Base-by-base conservation (phyloP, 1,284 basidiomycete genomes). In the Hemileia vastatrix region DNA sequence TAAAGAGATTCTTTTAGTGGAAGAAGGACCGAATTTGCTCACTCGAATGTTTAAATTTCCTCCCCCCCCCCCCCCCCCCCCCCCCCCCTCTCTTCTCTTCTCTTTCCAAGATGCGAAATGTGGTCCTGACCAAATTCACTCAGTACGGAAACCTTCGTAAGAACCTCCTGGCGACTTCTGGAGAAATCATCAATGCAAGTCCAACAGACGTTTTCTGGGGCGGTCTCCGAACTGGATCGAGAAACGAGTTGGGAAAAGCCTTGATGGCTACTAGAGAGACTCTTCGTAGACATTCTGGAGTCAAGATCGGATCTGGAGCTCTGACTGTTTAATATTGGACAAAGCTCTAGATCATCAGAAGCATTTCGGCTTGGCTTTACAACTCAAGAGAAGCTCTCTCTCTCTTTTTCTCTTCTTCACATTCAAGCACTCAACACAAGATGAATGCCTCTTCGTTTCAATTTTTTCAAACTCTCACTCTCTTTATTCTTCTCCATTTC, bases 131-230 rank as follows among this genome's bases (percentile, higher is more conserved):
- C 33, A 72, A 72, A 57, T 72, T 72, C 23, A 63, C 57, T 31
- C 71, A 71, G 52, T 59, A 69, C 33, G 13, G 54, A 4, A 54
- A 44, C 1, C 43, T 71, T n/a, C 49, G 57, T 9, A 43, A 62
- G 5, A 61, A 65, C 13, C 62, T 72, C 18, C 63, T 72, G 11
- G 54, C 65, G 21, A 72, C 71, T 19, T 66, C 68, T 15, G 51
- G 67, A 1, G 64, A 68, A 50, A 57, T 72, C 15, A 64, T 70
- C 23, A 57, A 70, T 32, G 69, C 64, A 2, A 66, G 57, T 9
- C 71, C 70, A 0, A 70, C 64, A 18, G 70, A 72, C 40, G 71
- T 66, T 4, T 72, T 72, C 36, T 72, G 71, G 71, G 70, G 70
- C n/a, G 55, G 57, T 0, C 66, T 62, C 4, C 59, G 63, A 2